Evolutionary conservation across 352 stramenopile species (phyloP), one percentile per base, ranked within the genome.

Genomic region (Phytophthora lateralis): DNA sequence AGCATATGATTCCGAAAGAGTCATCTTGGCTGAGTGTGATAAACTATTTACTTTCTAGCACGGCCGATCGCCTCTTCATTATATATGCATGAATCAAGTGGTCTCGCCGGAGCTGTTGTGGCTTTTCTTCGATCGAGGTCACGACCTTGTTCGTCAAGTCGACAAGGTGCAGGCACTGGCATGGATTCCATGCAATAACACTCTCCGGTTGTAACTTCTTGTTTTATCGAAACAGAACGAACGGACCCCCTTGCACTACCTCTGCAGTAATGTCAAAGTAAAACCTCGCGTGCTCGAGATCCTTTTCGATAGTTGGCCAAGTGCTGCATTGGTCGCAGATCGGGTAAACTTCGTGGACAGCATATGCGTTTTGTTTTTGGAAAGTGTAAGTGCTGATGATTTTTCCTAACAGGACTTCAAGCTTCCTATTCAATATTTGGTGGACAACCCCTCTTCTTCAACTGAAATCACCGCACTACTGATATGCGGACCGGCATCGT

Each of bases 371-470:
- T 39, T n/a, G n/a, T 17, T 24, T 24, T 24, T 3, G 21, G 12
- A 15, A 38, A 39, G 34, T 39, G 3, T 38, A 7, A 17, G 6
- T 39, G 8, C 34, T 39, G 12, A 39, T 7, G 38, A 6, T 39
- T 35, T 6, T 54, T 42, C 15, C 6, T 66, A 24, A 17, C 35
- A 92, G 75, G 80, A 89, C 38, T 70, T 90, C 51, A 85, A 82
- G 26, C 60, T 92, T 10, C 80, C 83, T 0, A 78, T 90, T 17
- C 83, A 92, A 55, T 90, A 90, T 17, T 67, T 92, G 30, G 81
- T 80, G 4, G 80, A 90, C 44, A 92, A 92, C 27, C 59, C 77
- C 6, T 56, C 75, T 6, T 80, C 77, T 9, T 65, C 72, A 15
- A 57, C 80, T 12, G 79, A 89, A 39, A 72, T 74, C 3, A 84